Percentiles rank a stretch among this genome's conserved stretches.
Evolutionary conservation across 2,329 filamentous ascomycete species (phyloP).

Genomic region (Aspergillus flavus): DNA sequence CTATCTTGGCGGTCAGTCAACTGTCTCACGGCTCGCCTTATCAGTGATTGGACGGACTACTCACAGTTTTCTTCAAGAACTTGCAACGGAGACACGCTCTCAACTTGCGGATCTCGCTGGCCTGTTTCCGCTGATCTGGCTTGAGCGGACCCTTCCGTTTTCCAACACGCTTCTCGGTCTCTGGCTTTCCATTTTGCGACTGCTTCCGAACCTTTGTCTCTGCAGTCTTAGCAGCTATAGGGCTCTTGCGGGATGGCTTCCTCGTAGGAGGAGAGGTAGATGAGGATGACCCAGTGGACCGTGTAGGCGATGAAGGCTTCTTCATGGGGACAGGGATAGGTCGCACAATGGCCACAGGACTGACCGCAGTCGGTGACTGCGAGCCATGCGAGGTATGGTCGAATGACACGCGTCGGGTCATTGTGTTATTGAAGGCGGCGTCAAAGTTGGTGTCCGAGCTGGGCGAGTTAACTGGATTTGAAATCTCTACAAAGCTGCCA

Average conservation of each 20-base stretch:
- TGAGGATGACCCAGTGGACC: slow-evolving; percentile 65
- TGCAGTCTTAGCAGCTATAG: slow-evolving; percentile 74
- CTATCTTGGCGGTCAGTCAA: slow-evolving; percentile 20
- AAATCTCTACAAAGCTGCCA: slow-evolving; percentile 81
- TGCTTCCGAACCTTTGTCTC: slow-evolving; percentile 82
- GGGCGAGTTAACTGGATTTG: slow-evolving; percentile 80
- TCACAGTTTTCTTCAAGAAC: slow-evolving; percentile 91
- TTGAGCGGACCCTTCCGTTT: slow-evolving; percentile 85
- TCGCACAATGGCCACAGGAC: slow-evolving; percentile 67
- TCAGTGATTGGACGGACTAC: slow-evolving; percentile 11
- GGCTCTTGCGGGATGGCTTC: slow-evolving; percentile 70
- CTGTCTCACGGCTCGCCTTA: neutral
- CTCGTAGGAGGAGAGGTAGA: slow-evolving; percentile 68
- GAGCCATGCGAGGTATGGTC: slow-evolving; percentile 47
- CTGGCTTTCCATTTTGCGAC: slow-evolving; percentile 74
- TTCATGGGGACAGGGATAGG: slow-evolving; percentile 60
- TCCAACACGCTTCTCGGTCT: slow-evolving; percentile 91
- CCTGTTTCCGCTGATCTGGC: slow-evolving; percentile 93
- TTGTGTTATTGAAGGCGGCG: slow-evolving; percentile 45
- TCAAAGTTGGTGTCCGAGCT: slow-evolving; percentile 75
- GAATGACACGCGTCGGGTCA: slow-evolving; percentile 43
- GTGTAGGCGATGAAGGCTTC: slow-evolving; percentile 56
- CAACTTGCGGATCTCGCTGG: slow-evolving; percentile 93
- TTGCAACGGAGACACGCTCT: slow-evolving; percentile 94
- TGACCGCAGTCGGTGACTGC: slow-evolving; percentile 56